Evolutionary conservation across 176 grass and related monocot genomes (phyloP).

Genomic region (Carex littledalei): DNA sequence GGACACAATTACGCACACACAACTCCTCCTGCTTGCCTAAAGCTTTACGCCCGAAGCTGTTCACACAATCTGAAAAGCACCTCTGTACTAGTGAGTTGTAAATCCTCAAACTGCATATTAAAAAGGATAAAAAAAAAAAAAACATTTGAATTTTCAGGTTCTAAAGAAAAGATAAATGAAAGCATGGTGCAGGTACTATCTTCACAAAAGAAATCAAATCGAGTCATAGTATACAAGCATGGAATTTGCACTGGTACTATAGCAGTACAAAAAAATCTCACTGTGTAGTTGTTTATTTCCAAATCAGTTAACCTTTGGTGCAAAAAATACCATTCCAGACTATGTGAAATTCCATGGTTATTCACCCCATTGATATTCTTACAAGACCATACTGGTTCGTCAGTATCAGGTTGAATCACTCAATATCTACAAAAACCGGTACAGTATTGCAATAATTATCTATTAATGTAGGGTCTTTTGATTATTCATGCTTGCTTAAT

Average conservation of each 20-base stretch:
- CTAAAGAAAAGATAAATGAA: neutral
- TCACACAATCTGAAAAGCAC: constrained; percentile 66
- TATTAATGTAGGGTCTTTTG: neutral
- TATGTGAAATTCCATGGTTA: neutral
- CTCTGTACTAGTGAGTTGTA: constrained; percentile 44
- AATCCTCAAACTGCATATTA: constrained; percentile 26
- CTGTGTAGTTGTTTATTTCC: neutral
- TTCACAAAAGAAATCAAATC: neutral
- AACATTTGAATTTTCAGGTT: neutral
- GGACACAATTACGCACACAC: constrained; percentile 51
- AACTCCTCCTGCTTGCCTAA: constrained; percentile 50
- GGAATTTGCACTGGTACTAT: neutral
- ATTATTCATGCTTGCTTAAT: neutral
- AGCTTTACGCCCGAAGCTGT: constrained; percentile 46
- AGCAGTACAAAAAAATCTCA: neutral
- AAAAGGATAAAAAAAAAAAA: neutral
- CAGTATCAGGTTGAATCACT: neutral
- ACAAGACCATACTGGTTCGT: neutral
- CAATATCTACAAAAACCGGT: neutral
- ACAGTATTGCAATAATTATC: neutral
- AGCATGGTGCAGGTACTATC: neutral
- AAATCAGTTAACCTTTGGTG: neutral
- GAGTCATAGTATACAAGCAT: neutral
- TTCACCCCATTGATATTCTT: neutral
- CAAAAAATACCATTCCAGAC: neutral